Base-by-base conservation (phyloP, 176 grass and related monocot genomes). In the Coix lacrymajobi region DNA sequence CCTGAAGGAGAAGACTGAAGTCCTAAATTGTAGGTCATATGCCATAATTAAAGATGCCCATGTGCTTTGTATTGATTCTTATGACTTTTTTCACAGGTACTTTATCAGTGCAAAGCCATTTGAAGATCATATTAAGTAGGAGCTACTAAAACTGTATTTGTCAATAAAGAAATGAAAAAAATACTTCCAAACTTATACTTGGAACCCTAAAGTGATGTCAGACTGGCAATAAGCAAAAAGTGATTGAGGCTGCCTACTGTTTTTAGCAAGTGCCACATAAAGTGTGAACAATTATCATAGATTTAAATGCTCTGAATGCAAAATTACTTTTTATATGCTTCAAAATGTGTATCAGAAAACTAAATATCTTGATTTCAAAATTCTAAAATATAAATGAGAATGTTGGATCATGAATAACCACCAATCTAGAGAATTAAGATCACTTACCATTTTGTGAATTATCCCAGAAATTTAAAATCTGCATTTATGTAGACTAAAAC, bases 401-500 rank as follows among this genome's bases (percentile, higher is more conserved):
- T 5, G 24, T 73, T 14, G 16, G 69, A 71, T 61, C 72, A 77
- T n/a, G 7, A 76, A 69, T 79, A 60, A 37, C 1, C 36, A 39
- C 0, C 7, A 25, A 36, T 63, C 8, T 49, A 33, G 20, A 83
- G 5, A 32, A 83, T 25, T 49, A 74, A 72, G 54, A 60, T 13
- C 5, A 8, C 26, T 79, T 34, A 48, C 4, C 6, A 43, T 37
- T 66, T n/a, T 16, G 8, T 70, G 7, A 49, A 77, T 48, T 44
- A 62, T 26, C 14, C 26, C 36, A 46, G 5, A n/a, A 63, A 70
- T 24, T 49, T 67, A 31, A 65, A 44, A 0, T 65, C 25, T 69
- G 41, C 25, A 75, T 68, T 61, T 73, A 51, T 79, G 30, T 32
- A 80, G 4, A 69, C 37, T 89, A 44, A 84, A 84, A 84, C 8